These are phyloP conservation scores for Juglanconis sp. DNA, from an alignment of 2,329 filamentous ascomycete genomes.

Conservation along the genomic window DNA sequence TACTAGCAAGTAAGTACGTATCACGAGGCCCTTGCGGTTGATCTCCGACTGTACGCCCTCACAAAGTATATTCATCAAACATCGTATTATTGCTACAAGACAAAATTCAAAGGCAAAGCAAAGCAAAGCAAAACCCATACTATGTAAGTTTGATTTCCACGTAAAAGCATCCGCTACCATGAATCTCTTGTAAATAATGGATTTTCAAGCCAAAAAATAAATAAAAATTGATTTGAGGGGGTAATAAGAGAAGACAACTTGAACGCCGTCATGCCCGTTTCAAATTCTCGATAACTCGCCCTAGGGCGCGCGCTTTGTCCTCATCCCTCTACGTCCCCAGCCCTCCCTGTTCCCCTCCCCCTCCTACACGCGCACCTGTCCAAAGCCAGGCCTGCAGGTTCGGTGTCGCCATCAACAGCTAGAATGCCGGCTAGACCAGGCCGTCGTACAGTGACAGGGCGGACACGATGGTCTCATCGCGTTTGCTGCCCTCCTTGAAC, in stretches of 20 bases:
- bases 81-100: not conserved
- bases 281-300: not conserved
- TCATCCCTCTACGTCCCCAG: too few relatives aligned
- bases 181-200: not conserved
- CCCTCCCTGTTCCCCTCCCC: too few relatives aligned
- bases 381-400: not conserved
- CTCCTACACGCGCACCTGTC: too few relatives aligned
- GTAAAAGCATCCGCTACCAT: not conserved
- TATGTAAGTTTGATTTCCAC: not conserved
- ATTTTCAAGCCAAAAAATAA: not conserved
- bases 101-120: not conserved
- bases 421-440: conserved; percentile 60
- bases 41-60: not conserved
- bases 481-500: conserved; percentile 98
- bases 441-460: conserved; percentile 95
- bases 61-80: not conserved
- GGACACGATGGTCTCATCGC: conserved; percentile 97
- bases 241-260: not conserved
- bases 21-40: too few relatives aligned
- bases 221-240: not conserved
- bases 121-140: not conserved
- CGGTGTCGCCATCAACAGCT: not conserved
- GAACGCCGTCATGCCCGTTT: not conserved
- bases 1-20: not conserved
- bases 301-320: too few relatives aligned